Percentiles rank a stretch among this genome's conserved stretches.
Evolutionary conservation across 2,329 filamentous ascomycete genomes (phyloP).

Genomic region (Periconia sp.): DNA sequence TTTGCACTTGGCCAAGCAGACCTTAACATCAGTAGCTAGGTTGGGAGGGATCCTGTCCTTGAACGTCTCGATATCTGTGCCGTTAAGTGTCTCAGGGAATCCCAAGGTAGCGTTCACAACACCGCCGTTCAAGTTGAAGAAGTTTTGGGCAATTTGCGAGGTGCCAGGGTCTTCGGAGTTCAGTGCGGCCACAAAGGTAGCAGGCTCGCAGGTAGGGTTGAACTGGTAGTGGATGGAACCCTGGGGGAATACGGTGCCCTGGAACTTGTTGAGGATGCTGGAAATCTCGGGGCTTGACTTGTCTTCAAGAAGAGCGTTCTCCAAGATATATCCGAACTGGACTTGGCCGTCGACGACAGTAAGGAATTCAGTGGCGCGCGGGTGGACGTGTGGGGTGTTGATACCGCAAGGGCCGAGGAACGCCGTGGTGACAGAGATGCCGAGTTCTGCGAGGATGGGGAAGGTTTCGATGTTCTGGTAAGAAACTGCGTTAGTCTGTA

Average conservation of each 20-base stretch:
- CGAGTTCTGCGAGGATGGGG: conserved; percentile 43
- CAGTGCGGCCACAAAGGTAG: conserved; percentile 48
- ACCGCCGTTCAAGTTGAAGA: conserved; percentile 42
- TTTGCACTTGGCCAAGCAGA: conserved; percentile 55
- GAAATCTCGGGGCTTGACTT: conserved; percentile 41
- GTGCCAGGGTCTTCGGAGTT: conserved; percentile 50
- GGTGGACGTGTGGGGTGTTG: conserved; percentile 53
- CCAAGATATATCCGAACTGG: conserved; percentile 50
- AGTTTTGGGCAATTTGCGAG: conserved; percentile 46
- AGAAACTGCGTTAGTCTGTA: too few relatives aligned
- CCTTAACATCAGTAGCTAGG: conserved; percentile 56
- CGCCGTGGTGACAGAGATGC: conserved; percentile 41
- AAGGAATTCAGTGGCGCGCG: conserved; percentile 52
- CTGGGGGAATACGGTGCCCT: conserved; percentile 52
- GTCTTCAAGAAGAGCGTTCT: conserved; percentile 45
- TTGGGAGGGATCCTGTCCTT: conserved; percentile 47
- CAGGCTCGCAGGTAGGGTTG: conserved; percentile 49
- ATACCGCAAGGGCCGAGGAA: conserved; percentile 50
- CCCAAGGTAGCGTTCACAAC: conserved; percentile 44
- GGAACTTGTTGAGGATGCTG: conserved; percentile 43
- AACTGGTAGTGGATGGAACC: conserved; percentile 54
- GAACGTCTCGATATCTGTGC: conserved; percentile 41
- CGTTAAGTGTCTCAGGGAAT: conserved; percentile 36
- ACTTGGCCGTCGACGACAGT: conserved; percentile 48
- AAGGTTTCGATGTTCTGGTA: conserved; percentile 42